phyloP scores from a whole-genome alignment of 345 rosid genomes.

The Jatropha curcas region DNA sequence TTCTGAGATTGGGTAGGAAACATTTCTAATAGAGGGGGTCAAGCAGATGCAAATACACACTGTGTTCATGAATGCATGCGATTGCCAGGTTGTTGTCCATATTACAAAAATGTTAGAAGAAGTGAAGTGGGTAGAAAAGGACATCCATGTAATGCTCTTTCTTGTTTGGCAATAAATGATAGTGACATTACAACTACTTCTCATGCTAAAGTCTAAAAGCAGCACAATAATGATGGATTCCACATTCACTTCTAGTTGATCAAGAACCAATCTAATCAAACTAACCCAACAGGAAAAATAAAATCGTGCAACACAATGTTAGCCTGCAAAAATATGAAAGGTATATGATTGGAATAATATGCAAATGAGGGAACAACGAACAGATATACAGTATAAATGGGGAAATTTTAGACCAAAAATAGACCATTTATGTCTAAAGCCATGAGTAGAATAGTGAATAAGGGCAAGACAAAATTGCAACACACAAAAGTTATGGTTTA shows the following conservation, averaged over 20 bases:
- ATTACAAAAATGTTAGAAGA: constrained; percentile 21
- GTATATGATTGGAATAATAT: not conserved
- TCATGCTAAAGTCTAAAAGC: constrained; percentile 44
- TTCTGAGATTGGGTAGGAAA: constrained; percentile 1
- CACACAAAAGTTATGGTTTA: not conserved
- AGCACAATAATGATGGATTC: constrained; percentile 34
- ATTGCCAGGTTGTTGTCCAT: constrained; percentile 23
- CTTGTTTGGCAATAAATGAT: constrained; percentile 36
- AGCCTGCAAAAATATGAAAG: constrained; percentile 19
- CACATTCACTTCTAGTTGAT: constrained; percentile 34
- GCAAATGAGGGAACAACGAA: not conserved
- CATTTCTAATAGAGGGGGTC: constrained; percentile 20
- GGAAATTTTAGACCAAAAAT: constrained; percentile 16
- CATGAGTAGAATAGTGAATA: not conserved
- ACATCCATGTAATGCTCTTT: constrained; percentile 25
- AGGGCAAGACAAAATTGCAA: constrained; percentile 21
- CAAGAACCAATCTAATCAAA: constrained; percentile 30
- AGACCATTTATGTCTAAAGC: not conserved
- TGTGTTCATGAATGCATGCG: constrained; percentile 28
- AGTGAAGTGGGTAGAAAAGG: constrained; percentile 28
- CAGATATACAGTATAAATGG: not conserved
- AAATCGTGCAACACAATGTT: constrained; percentile 18
- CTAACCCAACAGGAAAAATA: constrained; percentile 21
- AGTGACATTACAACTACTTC: constrained; percentile 50
- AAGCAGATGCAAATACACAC: constrained; percentile 22